These are phyloP conservation scores for Globisporangium iwayamae DNA, from an alignment of 352 stramenopile genomes.

Conservation along the genomic window DNA sequence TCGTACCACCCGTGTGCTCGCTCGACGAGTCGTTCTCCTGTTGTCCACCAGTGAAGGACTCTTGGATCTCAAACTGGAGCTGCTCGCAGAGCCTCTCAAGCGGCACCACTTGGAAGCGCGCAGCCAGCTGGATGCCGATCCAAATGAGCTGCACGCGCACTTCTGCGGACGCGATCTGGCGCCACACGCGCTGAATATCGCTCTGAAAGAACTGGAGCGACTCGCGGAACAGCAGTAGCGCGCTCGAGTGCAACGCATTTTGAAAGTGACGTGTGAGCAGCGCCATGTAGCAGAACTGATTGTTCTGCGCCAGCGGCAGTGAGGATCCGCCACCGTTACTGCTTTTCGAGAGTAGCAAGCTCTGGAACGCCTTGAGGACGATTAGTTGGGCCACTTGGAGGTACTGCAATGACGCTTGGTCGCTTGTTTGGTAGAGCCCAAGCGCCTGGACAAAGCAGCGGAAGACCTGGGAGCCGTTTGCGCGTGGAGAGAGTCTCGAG, in stretches of 20 bases:
- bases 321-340: slow-evolving; percentile 14
- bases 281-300: slow-evolving; percentile 43
- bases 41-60: slow-evolving; percentile 12
- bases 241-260: slow-evolving; percentile 26
- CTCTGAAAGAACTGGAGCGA: slow-evolving; percentile 61
- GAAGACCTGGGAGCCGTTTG: slow-evolving; percentile 39
- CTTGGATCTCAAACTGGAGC: slow-evolving; percentile 31
- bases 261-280: slow-evolving; percentile 58
- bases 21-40: slow-evolving; percentile 20
- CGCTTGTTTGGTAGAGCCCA: not conserved
- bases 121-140: slow-evolving; percentile 45
- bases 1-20: slow-evolving; percentile 4
- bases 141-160: slow-evolving; percentile 58
- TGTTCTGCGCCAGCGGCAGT: slow-evolving; percentile 1
- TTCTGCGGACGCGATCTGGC: slow-evolving; percentile 40
- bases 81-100: slow-evolving; percentile 40
- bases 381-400: slow-evolving; percentile 59
- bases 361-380: slow-evolving; percentile 53
- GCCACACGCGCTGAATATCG: slow-evolving; percentile 44
- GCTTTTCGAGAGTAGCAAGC: slow-evolving; percentile 41
- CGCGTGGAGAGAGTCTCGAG: slow-evolving; percentile 33
- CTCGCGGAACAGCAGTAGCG: slow-evolving; percentile 42
- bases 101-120: slow-evolving; percentile 29
- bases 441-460: slow-evolving; percentile 52
- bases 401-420: slow-evolving; percentile 3